Percentiles rank a stretch among this genome's conserved stretches.
Conservation (phyloP, 495 filamentous ascomycete genomes). For the Trichocladium uniseriatum region DNA sequence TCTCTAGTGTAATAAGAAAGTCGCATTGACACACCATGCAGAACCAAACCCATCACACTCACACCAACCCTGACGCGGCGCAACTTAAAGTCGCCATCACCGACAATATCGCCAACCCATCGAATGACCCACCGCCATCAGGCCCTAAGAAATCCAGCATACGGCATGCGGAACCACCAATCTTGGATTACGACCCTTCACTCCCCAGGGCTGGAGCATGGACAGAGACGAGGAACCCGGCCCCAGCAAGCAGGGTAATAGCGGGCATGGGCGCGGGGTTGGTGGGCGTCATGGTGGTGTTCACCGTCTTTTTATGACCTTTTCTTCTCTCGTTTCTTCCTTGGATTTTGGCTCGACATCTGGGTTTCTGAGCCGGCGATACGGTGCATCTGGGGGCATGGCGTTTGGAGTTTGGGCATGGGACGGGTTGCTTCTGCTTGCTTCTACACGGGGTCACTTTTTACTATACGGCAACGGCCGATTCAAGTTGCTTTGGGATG, state of each 20-base stretch:
- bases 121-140: no score
- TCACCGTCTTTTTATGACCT: slow-evolving; percentile 1
- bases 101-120: no score
- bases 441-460: no score
- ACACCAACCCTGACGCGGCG: no score
- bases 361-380: neutral
- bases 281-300: slow-evolving; percentile 41
- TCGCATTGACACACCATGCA: neutral
- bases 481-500: no score
- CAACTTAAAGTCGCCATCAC: no score
- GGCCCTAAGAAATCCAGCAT: neutral
- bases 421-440: neutral
- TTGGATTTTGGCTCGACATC: neutral
- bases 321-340: neutral
- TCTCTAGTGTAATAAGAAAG: neutral
- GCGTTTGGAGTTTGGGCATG: neutral
- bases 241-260: slow-evolving; percentile 40
- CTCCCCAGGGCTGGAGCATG: neutral
- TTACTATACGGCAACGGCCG: no score
- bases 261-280: slow-evolving; percentile 45
- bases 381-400: neutral
- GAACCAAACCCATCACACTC: no score
- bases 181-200: neutral
- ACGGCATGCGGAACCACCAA: slow-evolving; percentile 20
- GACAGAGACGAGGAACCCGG: slow-evolving; percentile 23